Base-by-base conservation (phyloP, 306 rosid species). In the Sicyos edulis region DNA sequence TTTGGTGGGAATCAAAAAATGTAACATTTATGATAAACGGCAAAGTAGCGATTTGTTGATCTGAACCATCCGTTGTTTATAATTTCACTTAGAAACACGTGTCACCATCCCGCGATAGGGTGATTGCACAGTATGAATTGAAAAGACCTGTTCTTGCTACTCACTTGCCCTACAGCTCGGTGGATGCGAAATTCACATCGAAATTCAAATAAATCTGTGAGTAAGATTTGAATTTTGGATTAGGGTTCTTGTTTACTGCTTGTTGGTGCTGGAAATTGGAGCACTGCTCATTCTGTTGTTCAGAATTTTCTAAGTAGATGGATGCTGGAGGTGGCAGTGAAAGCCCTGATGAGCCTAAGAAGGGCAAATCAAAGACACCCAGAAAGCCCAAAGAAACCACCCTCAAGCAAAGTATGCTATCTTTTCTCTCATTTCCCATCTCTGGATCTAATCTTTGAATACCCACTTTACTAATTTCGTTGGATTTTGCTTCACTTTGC, bases 381-480 rank as follows among this genome's bases (percentile, higher is more conserved):
- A 82, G 81, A 52, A 92, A 90, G 77, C 75, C 88, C 5, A 90
- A 88, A 77, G 96, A 92, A 75, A 87, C 86, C 75, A 13, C 79
- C 52, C 96, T 92, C 56, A 88, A 90, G 82, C 98, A 90, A 75
- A 92, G 98, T 92, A 61, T 64, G 3, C 32, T 26, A 26, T 26
- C 1, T 26, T 54, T 16, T 78, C 73, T 76, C 79, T 81, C 74
- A 69, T 44, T 77, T 64, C 44, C 70, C 75, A 22, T 61, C 80
- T 51, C 54, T 61, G 19, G n/a, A 24, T 49, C 2, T 66, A 44
- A 7, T 0, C 24, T 11, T 51, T 17, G 16, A 0, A 40, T 34
- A 14, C 63, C 50, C 3, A 26, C 1, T 44, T 63, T 56, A 5
- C 3, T 32, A 70, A 59, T 61, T 22, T 72, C 12, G 15, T 0